Base-by-base conservation (phyloP, 768 basidiomycete genomes). In the Mycena olivaceomarginata region DNA sequence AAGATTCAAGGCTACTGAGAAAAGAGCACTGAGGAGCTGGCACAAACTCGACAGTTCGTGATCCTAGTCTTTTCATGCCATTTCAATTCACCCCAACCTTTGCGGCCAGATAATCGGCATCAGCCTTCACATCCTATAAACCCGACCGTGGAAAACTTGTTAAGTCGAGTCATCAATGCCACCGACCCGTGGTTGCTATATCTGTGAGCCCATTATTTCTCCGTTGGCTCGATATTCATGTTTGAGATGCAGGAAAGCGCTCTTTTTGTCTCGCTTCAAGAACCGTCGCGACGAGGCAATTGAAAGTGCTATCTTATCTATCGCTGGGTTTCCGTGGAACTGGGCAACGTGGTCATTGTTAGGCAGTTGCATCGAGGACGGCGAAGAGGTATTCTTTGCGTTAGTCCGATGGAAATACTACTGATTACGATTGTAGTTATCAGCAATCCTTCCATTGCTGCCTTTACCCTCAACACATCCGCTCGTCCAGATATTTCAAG, bases 341-440 rank as follows among this genome's bases (percentile, higher is more conserved):
- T 99, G 98, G 97, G 95, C 95, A 39, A 88, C 93, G n/a, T 99
- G 97, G 97, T 87, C 91, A 10, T 89, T 97, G 57, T 88, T 99
- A n/a, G 91, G 91, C 4, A 92, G 92, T 69, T 95, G 95, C 82
- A 90, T 97, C 43, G 91, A 92, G 16, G 96, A 97, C 77, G 93
- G 92, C 18, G 96, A 97, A 86, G 96, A 98, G 93, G 97, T 97
- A 79, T 53, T 68, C 72, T 69, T 79, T 67, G 25, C 65, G 67
- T 60, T 51, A 18, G n/a, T 67, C 68, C 56, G 64, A 75, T 70
- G 39, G 51, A 22, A 41, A 67, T 56, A 39, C 43, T 75, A 72
- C 70, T 83, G 45, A 85, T 62, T 80, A 53, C 66, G 16, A 40
- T 25, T 72, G 66, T 25, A 91, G 90, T 84, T 92, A 67, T 88